Evolutionary conservation across 352 stramenopile genomes (phyloP).

Genomic region (Phytopythium delawarense): DNA sequence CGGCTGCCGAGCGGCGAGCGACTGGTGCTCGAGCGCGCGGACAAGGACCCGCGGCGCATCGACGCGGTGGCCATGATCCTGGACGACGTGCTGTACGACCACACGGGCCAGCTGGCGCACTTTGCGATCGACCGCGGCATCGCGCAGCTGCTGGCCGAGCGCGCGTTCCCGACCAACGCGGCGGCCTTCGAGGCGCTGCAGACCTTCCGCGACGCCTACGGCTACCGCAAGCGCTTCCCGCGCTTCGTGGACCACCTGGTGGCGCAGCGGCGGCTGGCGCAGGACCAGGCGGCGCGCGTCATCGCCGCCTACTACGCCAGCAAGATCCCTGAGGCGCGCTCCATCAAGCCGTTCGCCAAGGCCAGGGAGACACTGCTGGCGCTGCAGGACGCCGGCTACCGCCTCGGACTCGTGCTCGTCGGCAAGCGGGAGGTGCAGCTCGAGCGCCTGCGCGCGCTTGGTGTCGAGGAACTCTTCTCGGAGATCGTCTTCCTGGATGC

Average conservation of each 20-base stretch:
- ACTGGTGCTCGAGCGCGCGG: neutral
- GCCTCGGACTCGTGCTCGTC: slow-evolving; percentile 67
- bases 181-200: slow-evolving; percentile 69
- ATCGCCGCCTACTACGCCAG: slow-evolving; percentile 78
- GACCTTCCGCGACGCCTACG: slow-evolving; percentile 77
- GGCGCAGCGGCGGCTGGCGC: slow-evolving; percentile 36
- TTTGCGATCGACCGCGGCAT: slow-evolving; percentile 76
- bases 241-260: slow-evolving; percentile 79
- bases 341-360: slow-evolving; percentile 59
- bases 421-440: slow-evolving; percentile 71
- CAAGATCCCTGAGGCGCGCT: slow-evolving; percentile 59
- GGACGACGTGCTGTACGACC: slow-evolving; percentile 84
- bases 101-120: slow-evolving; percentile 75
- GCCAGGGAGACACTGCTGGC: slow-evolving; percentile 48
- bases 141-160: slow-evolving; percentile 63
- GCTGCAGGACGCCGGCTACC: slow-evolving; percentile 37
- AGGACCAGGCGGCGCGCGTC: slow-evolving; percentile 47
- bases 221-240: slow-evolving; percentile 81
- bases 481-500: slow-evolving; percentile 62
- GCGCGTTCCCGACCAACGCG: slow-evolving; percentile 61
- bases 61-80: slow-evolving; percentile 82
- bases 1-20: slow-evolving; percentile 34
- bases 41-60: slow-evolving; percentile 48
- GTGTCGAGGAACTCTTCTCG: slow-evolving; percentile 57
- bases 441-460: slow-evolving; percentile 65